Base-by-base conservation (phyloP, 805 yeast genomes). In the Suhomyces canberraensis region DNA sequence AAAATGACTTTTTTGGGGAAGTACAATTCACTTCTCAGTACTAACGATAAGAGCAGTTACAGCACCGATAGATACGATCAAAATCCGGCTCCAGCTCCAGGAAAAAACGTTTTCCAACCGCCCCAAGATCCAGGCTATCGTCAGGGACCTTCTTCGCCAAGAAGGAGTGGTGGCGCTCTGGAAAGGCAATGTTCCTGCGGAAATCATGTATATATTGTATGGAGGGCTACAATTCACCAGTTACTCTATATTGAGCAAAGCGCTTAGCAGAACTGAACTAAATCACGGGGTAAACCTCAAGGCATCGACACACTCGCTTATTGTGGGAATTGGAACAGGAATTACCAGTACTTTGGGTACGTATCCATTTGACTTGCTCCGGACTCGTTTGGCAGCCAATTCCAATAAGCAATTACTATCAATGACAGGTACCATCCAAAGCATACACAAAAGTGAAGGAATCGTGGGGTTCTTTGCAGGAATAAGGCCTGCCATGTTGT, bases 161-260 rank as follows among this genome's bases (percentile, higher is more conserved):
- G 98, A 91, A 58, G 95, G 95, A 1, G 28, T 81, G 0, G 42
- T 58, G 11, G 91, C 88, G 0, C 67, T 91, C n/a, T 93, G 98
- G 98, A 90, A 89, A 56, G 98, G 98, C 0, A 93, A 93, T 54
- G 72, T 87, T 0, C 95, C 98, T 0, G 98, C 98, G 0, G 88
- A 88, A 45, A 58, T 79, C 25, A 76, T 93, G 79, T 93, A 93
- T 52, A 65, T 91, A 11, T 47, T 84, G 8, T 93, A 91, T 51
- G 96, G 98, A 9, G 86, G 86, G 0, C 64, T 77, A 0, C 98
- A 93, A 57, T 93, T 93, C 61, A 69, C 91, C 1, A 63, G 85
- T 1, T 86, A 82, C 51, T 69, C 88, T 1, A 54, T 69, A 0
- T 59, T 77, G 21, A 85, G 81, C 54, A 57, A 52, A 4, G 33